Base-by-base conservation (phyloP, 192 early-diverging fungal species). In the Pilobolus umbonatus region DNA sequence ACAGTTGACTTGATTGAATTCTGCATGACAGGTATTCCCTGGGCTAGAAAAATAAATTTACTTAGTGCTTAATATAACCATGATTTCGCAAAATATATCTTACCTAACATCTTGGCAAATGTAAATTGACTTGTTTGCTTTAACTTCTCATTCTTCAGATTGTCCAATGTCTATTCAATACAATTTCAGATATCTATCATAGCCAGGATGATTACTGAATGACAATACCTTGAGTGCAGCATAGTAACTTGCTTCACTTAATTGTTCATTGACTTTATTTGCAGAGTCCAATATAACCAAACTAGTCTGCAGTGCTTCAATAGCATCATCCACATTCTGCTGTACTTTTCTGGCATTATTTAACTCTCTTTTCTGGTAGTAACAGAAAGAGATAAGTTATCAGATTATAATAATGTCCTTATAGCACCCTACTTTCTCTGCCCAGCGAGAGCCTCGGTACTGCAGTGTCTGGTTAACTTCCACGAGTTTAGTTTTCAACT, bases 11-110 rank as follows among this genome's bases (percentile, higher is more conserved):
- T 87, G 44, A 99, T 87, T 46, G 83, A 85, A 14, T 89, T 81
- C 65, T 95, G 89, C 75, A 94, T 84, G n/a, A 82, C 78, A n/a
- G 93, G 92, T 50, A 99, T 79, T 60, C 86, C 91, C 42, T 83
- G 79, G 69, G 87, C 93, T 93, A 54, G 44, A 43, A 32, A 1
- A 32, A 35, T 21, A 29, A 11, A 53, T n/a, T n/a, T n/a, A n/a
- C n/a, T n/a, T 6, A 30, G 54, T 35, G 29, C 49, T 52, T 45
- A 22, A 42, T 46, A 26, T 12, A 28, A n/a, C 15, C 28, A 24
- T 22, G 26, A 39, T 17, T 49, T 40, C 61, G 22, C 5, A 10
- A 14, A 40, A 30, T 36, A 9, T 8, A 1, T 69, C 70, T 71
- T 68, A 92, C 90, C 69, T 58, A 98, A 85, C 53, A 88, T 80